Conservation (phyloP, 495 filamentous ascomycete genomes). For the Ascobolus immersus region DNA sequence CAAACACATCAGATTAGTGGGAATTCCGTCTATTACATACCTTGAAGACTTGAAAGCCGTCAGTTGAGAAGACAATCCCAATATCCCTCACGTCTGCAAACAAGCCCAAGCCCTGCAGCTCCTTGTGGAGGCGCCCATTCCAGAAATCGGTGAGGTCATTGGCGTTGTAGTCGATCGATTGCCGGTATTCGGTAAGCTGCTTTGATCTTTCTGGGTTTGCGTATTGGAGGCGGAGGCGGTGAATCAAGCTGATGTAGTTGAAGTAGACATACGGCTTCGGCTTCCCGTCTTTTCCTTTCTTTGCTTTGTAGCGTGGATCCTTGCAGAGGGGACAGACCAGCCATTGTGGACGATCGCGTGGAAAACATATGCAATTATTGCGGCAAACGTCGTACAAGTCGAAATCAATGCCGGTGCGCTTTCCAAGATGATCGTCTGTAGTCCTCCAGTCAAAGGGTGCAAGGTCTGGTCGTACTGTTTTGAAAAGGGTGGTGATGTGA, state of each 20-base stretch:
- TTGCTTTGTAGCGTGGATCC: too few species aligned
- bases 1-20: too few species aligned
- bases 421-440: background rate
- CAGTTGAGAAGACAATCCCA: background rate
- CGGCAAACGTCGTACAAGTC: background rate
- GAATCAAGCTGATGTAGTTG: background rate
- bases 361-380: constrained; percentile 1
- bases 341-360: background rate
- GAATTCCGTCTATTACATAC: too few species aligned
- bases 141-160: constrained; percentile 1
- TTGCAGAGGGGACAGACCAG: background rate
- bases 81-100: background rate
- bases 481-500: background rate
- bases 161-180: background rate
- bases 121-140: background rate
- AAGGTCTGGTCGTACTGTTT: background rate
- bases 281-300: background rate
- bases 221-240: background rate
- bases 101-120: background rate
- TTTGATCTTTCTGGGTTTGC: background rate
- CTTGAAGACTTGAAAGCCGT: too few species aligned
- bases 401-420: background rate
- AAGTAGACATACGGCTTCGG: background rate
- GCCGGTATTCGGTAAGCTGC: background rate
- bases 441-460: background rate